A percentile compares a stretch with the other conserved stretches of the same genome.
Evolutionary conservation across 2,329 filamentous ascomycete species (phyloP).

Genomic region (Ceratocystis huliohia): DNA sequence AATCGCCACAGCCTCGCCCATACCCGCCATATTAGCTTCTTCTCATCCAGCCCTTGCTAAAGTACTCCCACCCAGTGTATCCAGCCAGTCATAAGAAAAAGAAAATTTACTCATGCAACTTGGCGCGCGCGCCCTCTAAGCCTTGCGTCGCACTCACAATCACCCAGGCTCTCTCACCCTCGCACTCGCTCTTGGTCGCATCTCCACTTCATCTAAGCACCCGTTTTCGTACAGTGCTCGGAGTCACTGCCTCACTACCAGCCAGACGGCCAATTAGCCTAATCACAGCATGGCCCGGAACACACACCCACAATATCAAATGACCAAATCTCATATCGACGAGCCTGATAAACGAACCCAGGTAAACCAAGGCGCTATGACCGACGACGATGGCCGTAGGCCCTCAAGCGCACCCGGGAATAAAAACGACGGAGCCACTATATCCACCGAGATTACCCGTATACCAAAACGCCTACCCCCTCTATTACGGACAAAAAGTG

Average conservation of each 20-base stretch:
- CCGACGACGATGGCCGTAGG: conserved; percentile 28
- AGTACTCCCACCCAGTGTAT: neutral
- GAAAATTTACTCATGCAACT: neutral
- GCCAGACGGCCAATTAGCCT: neutral
- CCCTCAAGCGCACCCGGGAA: conserved; percentile 37
- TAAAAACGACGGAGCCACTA: conserved; percentile 28
- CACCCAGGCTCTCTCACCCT: neutral
- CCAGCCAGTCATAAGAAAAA: neutral
- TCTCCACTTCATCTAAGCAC: neutral
- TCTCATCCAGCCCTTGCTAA: neutral
- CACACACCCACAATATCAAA: neutral
- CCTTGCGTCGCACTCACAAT: neutral
- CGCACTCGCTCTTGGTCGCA: neutral
- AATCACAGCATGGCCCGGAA: conserved; percentile 2
- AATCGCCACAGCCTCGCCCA: conserved; percentile 1
- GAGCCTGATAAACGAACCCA: neutral
- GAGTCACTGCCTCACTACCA: neutral
- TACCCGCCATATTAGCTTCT: neutral
- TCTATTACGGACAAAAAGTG: conserved; percentile 46
- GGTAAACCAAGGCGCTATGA: neutral
- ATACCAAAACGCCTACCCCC: conserved; percentile 34
- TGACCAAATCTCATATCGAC: neutral
- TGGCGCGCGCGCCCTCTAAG: conserved; percentile 1
- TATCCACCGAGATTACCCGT: conserved; percentile 28
- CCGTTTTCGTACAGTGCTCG: neutral